Evolutionary conservation across 352 stramenopile genomes (phyloP).

Genomic region (Globisporangium iwayamae): DNA sequence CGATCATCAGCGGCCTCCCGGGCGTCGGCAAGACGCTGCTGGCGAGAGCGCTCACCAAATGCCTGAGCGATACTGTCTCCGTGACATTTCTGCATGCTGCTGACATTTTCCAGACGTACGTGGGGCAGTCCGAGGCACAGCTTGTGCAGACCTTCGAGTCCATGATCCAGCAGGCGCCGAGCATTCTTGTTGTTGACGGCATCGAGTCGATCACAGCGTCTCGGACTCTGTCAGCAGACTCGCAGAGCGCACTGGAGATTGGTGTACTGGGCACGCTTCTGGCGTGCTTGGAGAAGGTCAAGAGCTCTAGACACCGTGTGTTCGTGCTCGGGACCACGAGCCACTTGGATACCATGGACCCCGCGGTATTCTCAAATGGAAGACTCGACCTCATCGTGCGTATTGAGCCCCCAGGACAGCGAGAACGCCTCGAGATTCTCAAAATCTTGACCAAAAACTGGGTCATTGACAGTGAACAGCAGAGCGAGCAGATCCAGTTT

Average conservation of each 20-base stretch:
- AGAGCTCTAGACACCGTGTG: slow-evolving; percentile 31
- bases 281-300: slow-evolving; percentile 77
- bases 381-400: slow-evolving; percentile 95
- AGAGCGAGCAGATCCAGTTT: slow-evolving; percentile 47
- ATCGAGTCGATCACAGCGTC: slow-evolving; percentile 85
- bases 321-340: slow-evolving; percentile 80
- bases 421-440: slow-evolving; percentile 91
- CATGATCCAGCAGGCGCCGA: slow-evolving; percentile 38
- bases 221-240: slow-evolving; percentile 51
- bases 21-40: slow-evolving; percentile 73
- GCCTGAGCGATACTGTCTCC: slow-evolving; percentile 25
- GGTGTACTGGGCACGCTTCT: slow-evolving; percentile 84
- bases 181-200: slow-evolving; percentile 87
- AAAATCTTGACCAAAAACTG: slow-evolving; percentile 89
- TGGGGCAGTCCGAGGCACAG: slow-evolving; percentile 87
- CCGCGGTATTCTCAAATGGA: slow-evolving; percentile 92
- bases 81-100: slow-evolving; percentile 71
- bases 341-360: slow-evolving; percentile 82
- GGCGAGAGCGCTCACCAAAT: slow-evolving; percentile 37
- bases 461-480: slow-evolving; percentile 19
- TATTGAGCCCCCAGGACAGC: slow-evolving; percentile 93
- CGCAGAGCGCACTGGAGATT: slow-evolving; percentile 60
- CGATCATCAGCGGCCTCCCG: slow-evolving; percentile 63
- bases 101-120: slow-evolving; percentile 93
- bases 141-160: slow-evolving; percentile 62